Percentiles rank a stretch among this genome's conserved stretches.
phyloP scores from a whole-genome alignment of 2,329 filamentous ascomycete genomes.

The Hymenoscyphus albidus region DNA sequence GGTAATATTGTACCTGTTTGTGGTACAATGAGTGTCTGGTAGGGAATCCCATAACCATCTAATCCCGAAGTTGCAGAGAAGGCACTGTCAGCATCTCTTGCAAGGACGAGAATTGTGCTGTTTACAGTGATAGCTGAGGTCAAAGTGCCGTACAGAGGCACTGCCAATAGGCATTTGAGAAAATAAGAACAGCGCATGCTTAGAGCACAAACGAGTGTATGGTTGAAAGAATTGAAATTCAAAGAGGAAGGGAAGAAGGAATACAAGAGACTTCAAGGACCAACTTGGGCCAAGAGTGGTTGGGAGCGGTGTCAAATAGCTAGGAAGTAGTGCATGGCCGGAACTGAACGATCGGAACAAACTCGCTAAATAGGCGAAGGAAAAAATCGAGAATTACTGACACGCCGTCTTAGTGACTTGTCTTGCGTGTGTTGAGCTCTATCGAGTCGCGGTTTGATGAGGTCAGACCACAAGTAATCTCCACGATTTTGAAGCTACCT shows the following conservation, averaged over 20 bases:
- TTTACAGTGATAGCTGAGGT: neutral
- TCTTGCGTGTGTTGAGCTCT: neutral
- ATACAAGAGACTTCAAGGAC: neutral
- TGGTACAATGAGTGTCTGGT: slow-evolving; percentile 50
- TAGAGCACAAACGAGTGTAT: neutral
- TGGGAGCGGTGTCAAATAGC: neutral
- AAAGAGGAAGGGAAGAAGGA: neutral
- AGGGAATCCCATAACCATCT: slow-evolving; percentile 58
- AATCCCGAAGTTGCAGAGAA: slow-evolving; percentile 49
- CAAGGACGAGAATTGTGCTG: slow-evolving; percentile 53
- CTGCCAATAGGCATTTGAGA: neutral
- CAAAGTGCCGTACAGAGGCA: neutral
- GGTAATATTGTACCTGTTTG: slow-evolving; percentile 45
- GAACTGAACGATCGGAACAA: neutral
- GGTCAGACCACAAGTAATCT: neutral
- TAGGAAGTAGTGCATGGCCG: neutral
- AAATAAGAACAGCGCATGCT: neutral
- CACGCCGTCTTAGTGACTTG: neutral
- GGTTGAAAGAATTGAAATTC: neutral
- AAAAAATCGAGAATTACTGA: neutral
- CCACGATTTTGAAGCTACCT: neutral
- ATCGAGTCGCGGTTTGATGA: neutral
- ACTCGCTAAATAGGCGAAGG: neutral
- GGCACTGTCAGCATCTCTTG: slow-evolving; percentile 46
- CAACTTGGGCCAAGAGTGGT: too few relatives aligned